Evolutionary conservation across 768 basidiomycete species (phyloP).

Genomic region (Termitomyces bulborhizus): DNA sequence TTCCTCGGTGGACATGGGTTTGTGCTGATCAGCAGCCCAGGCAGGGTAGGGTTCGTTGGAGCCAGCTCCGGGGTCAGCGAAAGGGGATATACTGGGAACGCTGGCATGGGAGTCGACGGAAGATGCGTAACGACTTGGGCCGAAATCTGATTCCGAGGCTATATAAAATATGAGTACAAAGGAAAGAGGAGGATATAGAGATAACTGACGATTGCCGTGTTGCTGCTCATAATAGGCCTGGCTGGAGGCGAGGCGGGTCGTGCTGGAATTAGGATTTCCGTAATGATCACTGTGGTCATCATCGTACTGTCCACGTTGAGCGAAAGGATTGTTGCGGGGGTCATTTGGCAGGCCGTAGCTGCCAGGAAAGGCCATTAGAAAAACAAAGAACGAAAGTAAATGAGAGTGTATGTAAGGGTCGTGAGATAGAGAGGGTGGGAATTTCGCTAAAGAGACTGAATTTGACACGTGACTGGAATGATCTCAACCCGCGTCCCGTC

Average conservation of each 20-base stretch:
- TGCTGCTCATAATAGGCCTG: conserved; percentile 35
- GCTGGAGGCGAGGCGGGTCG: conserved; percentile 46
- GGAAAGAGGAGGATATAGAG: conserved; percentile 1
- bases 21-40: conserved; percentile 89
- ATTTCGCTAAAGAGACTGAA: conserved; percentile 6
- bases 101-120: conserved; percentile 60
- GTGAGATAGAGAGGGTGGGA: conserved; percentile 10
- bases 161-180: conserved; percentile 11
- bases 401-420: conserved; percentile 7
- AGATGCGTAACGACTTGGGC: conserved; percentile 41
- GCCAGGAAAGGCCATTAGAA: conserved; percentile 18
- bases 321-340: conserved; percentile 24
- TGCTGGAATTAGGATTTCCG: conserved; percentile 43
- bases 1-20: conserved; percentile 96
- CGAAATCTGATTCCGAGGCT: conserved; percentile 28
- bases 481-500: conserved; percentile 35
- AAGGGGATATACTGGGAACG: conserved; percentile 52
- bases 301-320: conserved; percentile 29
- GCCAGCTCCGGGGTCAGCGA: conserved; percentile 47
- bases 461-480: conserved; percentile 7
- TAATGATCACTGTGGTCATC: conserved; percentile 51
- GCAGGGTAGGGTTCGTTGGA: conserved; percentile 81
- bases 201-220: conserved; percentile 16
- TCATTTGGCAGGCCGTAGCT: conserved; percentile 19
- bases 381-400: conserved; percentile 14